phyloP scores from a whole-genome alignment of 2,329 filamentous ascomycete species.

The Peltaster fructicola region DNA sequence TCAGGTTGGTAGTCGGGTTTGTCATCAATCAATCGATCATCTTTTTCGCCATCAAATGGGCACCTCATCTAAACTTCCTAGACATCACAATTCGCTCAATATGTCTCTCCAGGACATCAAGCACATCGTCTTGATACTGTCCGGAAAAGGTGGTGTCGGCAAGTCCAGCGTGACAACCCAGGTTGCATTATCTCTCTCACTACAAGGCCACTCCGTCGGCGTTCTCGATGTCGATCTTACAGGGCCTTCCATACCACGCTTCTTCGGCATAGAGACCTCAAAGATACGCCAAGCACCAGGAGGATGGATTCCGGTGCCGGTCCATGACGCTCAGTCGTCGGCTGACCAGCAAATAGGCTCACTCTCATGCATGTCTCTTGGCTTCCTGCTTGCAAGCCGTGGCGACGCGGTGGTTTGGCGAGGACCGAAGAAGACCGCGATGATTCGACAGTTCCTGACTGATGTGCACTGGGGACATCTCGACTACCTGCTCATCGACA shows the following conservation, averaged over 20 bases:
- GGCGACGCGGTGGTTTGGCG: slow-evolving; percentile 94
- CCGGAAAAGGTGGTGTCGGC: slow-evolving; percentile 92
- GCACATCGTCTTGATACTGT: slow-evolving; percentile 69
- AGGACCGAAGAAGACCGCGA: slow-evolving; percentile 95
- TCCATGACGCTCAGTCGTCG: slow-evolving; percentile 34
- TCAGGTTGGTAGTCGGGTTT: too few relatives aligned
- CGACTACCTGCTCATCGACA: slow-evolving; percentile 92
- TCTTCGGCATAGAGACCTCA: slow-evolving; percentile 73
- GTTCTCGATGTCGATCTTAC: slow-evolving; percentile 94
- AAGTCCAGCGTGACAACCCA: slow-evolving; percentile 98
- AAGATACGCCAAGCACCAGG: slow-evolving; percentile 84
- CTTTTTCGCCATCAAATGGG: too few relatives aligned
- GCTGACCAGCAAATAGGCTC: slow-evolving; percentile 33
- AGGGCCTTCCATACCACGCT: slow-evolving; percentile 85
- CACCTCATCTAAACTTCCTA: too few relatives aligned
- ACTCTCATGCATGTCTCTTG: slow-evolving; percentile 76
- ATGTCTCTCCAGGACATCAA: slow-evolving; percentile 57
- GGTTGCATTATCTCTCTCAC: slow-evolving; percentile 72
- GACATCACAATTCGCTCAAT: slow-evolving; percentile 7
- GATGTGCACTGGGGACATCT: slow-evolving; percentile 76
- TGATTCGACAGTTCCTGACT: slow-evolving; percentile 90
- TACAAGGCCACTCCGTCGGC: slow-evolving; percentile 75
- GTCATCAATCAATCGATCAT: too few relatives aligned
- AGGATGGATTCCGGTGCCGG: slow-evolving; percentile 79
- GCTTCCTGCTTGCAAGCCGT: slow-evolving; percentile 67